phyloP scores from a whole-genome alignment of 768 basidiomycete species.

The Kwoniella dejecticola region DNA sequence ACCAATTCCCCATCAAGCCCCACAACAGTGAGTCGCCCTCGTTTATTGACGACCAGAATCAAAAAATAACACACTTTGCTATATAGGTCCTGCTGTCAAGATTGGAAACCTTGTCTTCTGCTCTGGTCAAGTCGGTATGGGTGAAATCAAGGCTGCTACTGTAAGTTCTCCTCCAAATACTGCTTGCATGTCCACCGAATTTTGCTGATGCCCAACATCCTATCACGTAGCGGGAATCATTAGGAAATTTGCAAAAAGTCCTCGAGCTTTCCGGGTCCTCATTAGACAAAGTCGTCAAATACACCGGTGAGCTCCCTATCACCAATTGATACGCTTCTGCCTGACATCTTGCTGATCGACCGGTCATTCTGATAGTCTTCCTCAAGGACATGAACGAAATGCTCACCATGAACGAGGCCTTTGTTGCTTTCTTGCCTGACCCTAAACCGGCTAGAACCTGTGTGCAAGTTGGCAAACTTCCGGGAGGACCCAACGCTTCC shows the following conservation, averaged over 20 bases:
- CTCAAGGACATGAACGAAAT: slow-evolving; percentile 39
- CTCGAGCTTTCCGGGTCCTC: slow-evolving; percentile 41
- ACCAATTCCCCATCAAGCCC: slow-evolving; percentile 1
- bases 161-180: slow-evolving; percentile 23
- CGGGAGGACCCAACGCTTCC: slow-evolving; percentile 13
- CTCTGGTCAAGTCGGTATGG: slow-evolving; percentile 43
- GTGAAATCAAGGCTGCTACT: slow-evolving; percentile 46
- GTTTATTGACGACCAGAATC: neutral
- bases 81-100: slow-evolving; percentile 39
- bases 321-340: neutral
- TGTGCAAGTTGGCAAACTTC: slow-evolving; percentile 19
- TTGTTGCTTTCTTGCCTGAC: slow-evolving; percentile 24
- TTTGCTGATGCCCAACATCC: neutral
- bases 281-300: slow-evolving; percentile 33
- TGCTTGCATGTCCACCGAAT: neutral
- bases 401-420: slow-evolving; percentile 41
- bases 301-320: slow-evolving; percentile 16
- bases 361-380: slow-evolving; percentile 13
- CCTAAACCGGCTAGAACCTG: slow-evolving; percentile 22
- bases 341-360: neutral
- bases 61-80: neutral
- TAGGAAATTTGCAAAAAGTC: slow-evolving; percentile 38
- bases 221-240: slow-evolving; percentile 1
- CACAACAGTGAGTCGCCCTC: slow-evolving; percentile 1
- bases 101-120: slow-evolving; percentile 47